Percentiles rank a stretch among this genome's conserved stretches.
These are phyloP conservation scores for Xylaria arbuscula DNA, from an alignment of 2,329 filamentous ascomycete species.

Conservation along the genomic window DNA sequence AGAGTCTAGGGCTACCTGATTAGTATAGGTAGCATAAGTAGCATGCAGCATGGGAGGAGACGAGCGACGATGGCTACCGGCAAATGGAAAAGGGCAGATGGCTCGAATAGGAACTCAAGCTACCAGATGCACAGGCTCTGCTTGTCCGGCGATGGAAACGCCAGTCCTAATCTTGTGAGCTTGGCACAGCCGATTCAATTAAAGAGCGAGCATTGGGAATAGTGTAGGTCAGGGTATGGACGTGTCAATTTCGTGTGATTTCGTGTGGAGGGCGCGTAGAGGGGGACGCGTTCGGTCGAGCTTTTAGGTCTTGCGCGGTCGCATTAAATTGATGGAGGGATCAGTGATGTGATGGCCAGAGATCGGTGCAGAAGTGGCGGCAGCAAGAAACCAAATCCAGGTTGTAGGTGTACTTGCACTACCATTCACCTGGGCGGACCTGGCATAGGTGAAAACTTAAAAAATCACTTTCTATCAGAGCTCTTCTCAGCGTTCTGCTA, in stretches of 20 bases:
- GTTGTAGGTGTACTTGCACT: neutral
- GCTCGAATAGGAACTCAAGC: conserved; percentile 11
- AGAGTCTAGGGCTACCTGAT: no score
- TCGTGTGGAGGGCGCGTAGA: conserved; percentile 46
- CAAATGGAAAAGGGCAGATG: conserved; percentile 4
- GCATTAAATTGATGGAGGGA: neutral
- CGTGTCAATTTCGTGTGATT: conserved; percentile 53
- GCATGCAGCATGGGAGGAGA: neutral
- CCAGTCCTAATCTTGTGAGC: conserved; percentile 4
- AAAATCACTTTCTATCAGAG: no score
- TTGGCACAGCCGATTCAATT: conserved; percentile 48
- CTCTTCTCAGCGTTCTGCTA: no score
- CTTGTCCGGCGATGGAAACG: conserved; percentile 25
- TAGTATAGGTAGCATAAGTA: neutral
- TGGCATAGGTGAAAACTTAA: no score
- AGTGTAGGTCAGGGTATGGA: conserved; percentile 43
- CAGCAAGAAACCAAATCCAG: neutral
- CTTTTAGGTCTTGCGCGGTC: conserved; percentile 9
- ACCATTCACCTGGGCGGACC: no score
- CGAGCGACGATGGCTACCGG: conserved; percentile 3
- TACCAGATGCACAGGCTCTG: conserved; percentile 18
- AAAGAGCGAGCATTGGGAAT: conserved; percentile 49
- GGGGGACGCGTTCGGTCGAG: conserved; percentile 34
- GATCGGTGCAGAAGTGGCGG: neutral
- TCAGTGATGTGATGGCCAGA: neutral